Base-by-base conservation (phyloP, 257 asterid genomes). In the Nicotiana otophora region DNA sequence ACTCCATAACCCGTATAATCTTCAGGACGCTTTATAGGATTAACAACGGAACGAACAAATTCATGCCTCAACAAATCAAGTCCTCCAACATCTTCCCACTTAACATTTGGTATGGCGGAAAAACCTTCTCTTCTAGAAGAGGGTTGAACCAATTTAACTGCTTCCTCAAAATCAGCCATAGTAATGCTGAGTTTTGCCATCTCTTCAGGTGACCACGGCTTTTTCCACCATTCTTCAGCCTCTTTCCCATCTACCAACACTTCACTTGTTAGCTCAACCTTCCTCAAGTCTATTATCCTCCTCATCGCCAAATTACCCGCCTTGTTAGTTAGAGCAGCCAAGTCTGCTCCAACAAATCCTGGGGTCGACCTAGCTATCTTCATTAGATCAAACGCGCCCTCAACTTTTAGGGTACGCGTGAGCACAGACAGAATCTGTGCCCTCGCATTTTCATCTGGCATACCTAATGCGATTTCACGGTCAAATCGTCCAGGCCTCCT, bases 61-160 rank as follows among this genome's bases (percentile, higher is more conserved):
- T 93, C 95, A 78, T 83, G 70, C 80, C 97, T 89, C 33, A 95
- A 83, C 31, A 60, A 81, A 72, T 86, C 87, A 72, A 95, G 96
- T 60, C 99, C 99, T 78, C 99, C 99, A 53, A 95, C 98, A 83
- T 93, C 96, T 83, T 91, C 97, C 99, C 99, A 95, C 83, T 91
- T 95, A 42, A 90, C 96, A 86, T 86, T 91, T 33, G 99, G 99
- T 81, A 94, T 83, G 51, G 89, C 85, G 72, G 99, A 95, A 88
- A 95, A 94, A 42, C 99, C 99, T 89, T 95, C 97, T 86, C 97
- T 91, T 84, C 90, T 89, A 51, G 93, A 90, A 81, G 99, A 95
- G 64, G 98, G 95, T 87, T 93, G 98, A 85, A 95, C 91, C 82
- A 81, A 81, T 88, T 92, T 92, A 76, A 86, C 95, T 84, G 98